Conservation (phyloP, 345 rosid genomes). For the Hibiscus mutabilis region DNA sequence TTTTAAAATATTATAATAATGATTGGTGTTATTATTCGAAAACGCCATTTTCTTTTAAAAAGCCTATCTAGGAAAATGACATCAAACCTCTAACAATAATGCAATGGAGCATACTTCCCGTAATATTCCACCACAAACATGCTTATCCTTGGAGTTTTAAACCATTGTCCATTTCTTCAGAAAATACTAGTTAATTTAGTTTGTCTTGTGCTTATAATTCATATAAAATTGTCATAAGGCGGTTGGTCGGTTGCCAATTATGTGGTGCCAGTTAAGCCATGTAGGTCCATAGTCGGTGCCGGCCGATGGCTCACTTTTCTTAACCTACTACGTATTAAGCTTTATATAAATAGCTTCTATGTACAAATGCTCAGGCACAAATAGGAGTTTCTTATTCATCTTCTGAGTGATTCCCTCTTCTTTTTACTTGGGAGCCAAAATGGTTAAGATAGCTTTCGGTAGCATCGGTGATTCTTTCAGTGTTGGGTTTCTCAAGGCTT, state of each 20-base stretch:
- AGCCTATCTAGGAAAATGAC: constrained; percentile 15
- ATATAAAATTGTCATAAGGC: constrained; percentile 23
- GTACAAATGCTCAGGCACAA: neutral
- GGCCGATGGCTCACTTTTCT: constrained; percentile 17
- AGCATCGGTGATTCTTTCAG: constrained; percentile 65
- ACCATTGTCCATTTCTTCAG: constrained; percentile 6
- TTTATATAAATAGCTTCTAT: neutral
- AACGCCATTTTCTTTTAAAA: neutral
- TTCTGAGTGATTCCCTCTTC: neutral
- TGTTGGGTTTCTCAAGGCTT: constrained; percentile 51
- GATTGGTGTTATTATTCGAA: neutral
- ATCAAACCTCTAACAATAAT: constrained; percentile 1
- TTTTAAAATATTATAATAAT: neutral
- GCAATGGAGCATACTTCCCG: neutral
- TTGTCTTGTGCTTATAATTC: constrained; percentile 42
- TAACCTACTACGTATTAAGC: neutral
- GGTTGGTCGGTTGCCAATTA: constrained; percentile 45
- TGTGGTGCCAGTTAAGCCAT: neutral
- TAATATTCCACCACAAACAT: constrained; percentile 7
- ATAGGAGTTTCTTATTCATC: neutral
- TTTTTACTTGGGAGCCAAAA: constrained; percentile 10
- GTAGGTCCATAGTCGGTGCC: constrained; percentile 44
- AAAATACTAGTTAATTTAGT: constrained; percentile 20
- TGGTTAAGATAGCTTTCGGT: constrained; percentile 78
- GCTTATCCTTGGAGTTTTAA: neutral